phyloP scores from a whole-genome alignment of 192 early-diverging fungal species.

The Funneliformis mosseae region DNA sequence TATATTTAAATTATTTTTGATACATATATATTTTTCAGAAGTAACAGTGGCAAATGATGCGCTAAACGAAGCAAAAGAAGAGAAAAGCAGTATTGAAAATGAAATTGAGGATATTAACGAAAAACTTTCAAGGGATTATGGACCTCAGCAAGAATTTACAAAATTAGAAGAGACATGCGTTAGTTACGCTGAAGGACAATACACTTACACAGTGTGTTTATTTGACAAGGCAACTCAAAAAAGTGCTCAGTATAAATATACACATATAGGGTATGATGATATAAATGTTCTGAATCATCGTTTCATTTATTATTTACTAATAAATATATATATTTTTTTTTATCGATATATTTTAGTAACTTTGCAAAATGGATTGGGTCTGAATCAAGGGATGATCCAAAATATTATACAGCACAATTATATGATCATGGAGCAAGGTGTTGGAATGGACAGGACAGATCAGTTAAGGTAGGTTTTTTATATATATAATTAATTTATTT shows the following conservation, averaged over 20 bases:
- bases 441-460: constrained; percentile 95
- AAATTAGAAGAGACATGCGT: constrained; percentile 71
- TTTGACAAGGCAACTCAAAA: constrained; percentile 78
- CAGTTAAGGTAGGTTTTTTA: constrained; percentile 54
- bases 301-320: not conserved
- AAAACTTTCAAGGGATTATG: constrained; percentile 70
- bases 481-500: not conserved
- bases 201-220: constrained; percentile 68
- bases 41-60: constrained; percentile 35
- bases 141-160: constrained; percentile 68
- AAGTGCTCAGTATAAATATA: constrained; percentile 57
- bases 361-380: constrained; percentile 55
- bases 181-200: constrained; percentile 69
- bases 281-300: not conserved
- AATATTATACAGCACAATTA: constrained; percentile 59
- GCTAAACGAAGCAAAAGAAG: constrained; percentile 32
- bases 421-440: constrained; percentile 79
- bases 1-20: no score
- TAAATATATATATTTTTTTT: constrained; percentile 11
- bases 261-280: constrained; percentile 54
- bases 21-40: constrained; percentile 24
- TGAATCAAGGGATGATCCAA: constrained; percentile 33
- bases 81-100: constrained; percentile 37
- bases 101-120: constrained; percentile 51
- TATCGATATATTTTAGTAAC: constrained; percentile 32